A percentile compares a stretch with the other conserved stretches of the same genome.
Evolutionary conservation across 2,329 filamentous ascomycete species (phyloP).

Genomic region (Colletotrichum sp.): DNA sequence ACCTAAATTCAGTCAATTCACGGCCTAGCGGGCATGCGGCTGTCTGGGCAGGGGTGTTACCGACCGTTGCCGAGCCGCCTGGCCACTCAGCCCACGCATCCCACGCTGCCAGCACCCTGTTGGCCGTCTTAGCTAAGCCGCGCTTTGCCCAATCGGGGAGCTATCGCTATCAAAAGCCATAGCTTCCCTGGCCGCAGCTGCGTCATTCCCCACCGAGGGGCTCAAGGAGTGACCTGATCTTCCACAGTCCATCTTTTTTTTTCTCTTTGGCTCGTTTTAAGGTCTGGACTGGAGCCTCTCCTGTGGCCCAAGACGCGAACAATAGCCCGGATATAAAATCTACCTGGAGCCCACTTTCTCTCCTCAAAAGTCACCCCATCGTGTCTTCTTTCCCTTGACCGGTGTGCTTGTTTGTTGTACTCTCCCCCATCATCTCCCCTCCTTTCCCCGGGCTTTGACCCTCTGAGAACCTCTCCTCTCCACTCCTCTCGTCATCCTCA

Average conservation of each 20-base stretch:
- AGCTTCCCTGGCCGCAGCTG: constrained; percentile 1
- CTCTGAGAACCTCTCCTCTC: constrained; percentile 2
- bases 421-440: not conserved
- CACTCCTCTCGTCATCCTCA: not conserved
- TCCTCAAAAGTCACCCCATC: not conserved
- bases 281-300: not conserved
- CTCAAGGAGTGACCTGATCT: constrained; percentile 21
- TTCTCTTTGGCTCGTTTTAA: not conserved
- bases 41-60: constrained; percentile 1
- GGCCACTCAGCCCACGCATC: constrained; percentile 1
- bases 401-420: not conserved
- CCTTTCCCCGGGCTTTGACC: not conserved
- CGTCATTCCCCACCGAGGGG: constrained; percentile 22
- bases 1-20: not conserved
- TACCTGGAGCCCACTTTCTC: not conserved
- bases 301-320: not conserved
- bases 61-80: constrained; percentile 12
- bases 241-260: not conserved
- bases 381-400: not conserved
- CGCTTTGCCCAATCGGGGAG: not conserved
- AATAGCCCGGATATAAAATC: not conserved
- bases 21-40: constrained; percentile 11
- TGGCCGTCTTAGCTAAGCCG: not conserved
- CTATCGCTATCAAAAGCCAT: not conserved
- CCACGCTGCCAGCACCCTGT: not conserved